Evolutionary conservation across 2,329 filamentous ascomycete species (phyloP), one percentile per base, ranked within the genome.

Genomic region (Sclerotinia spermophila): DNA sequence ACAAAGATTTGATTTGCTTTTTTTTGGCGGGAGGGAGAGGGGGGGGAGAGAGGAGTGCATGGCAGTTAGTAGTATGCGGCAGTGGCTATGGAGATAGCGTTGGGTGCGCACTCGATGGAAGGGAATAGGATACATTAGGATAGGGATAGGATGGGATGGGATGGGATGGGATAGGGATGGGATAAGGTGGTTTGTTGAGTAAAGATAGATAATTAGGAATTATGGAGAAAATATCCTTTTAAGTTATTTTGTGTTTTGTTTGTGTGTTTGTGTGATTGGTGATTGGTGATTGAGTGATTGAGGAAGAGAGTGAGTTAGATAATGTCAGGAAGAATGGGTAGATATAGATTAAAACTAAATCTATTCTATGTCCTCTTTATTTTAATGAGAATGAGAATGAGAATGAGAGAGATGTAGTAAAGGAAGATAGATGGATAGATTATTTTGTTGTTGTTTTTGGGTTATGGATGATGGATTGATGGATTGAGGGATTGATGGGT

Each of bases 171-270:
- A 51, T n/a, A 51, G n/a, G 24, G 21, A 58, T 38, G 17, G 35
- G 56, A 40, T 40, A 27, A n/a, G 35, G 56, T 11, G 33, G 45
- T 66, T 30, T 53, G 17, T 48, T 66, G n/a, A 27, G 45, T 19
- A 53, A n/a, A 53, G 62, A 66, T 53, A 66, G 62, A 40, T n/a
- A n/a, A n/a, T 27, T 61, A 53, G 24, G 62, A 21, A 42, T n/a
- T 40, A 55, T 53, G 45, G 17, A 53, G n/a, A 66, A 10, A 30
- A 30, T 6, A 53, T 53, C 33, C 33, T 66, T 66, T 19, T 27
- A 53, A 53, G 3, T 45, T 40, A 53, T 33, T 13, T 51, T 40
- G 24, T 13, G 11, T 5, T 45, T 45, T 13, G 58, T 7, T 24
- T 27, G 10, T 65, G n/a, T 40, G 24, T 38, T 33, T 48, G 21